A percentile compares a stretch with the other conserved stretches of the same genome.
phyloP scores from a whole-genome alignment of 2,329 filamentous ascomycete species.

The Chaetomium sp. region DNA sequence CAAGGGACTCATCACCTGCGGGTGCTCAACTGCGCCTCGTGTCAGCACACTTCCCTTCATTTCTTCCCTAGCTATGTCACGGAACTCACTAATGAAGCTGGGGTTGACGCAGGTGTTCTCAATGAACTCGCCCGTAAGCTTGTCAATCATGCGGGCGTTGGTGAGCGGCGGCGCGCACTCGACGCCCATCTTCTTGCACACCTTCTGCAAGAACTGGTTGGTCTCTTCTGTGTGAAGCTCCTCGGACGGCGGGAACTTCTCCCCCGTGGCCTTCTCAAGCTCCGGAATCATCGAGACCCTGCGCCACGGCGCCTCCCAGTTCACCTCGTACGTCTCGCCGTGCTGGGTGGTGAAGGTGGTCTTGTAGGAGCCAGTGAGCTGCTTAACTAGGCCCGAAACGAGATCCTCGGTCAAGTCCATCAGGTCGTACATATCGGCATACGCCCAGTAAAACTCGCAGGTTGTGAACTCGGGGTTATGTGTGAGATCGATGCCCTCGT shows the following conservation, averaged over 20 bases:
- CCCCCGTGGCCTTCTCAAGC: conserved; percentile 83
- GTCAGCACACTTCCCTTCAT: conserved; percentile 18
- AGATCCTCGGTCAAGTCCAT: conserved; percentile 93
- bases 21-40: conserved; percentile 55
- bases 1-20: conserved; percentile 87
- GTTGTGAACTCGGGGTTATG: conserved; percentile 99
- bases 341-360: conserved; percentile 85
- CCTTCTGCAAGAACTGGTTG: conserved; percentile 78
- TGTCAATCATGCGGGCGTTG: conserved; percentile 95
- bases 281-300: conserved; percentile 94
- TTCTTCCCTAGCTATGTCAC: no score
- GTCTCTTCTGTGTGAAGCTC: conserved; percentile 89
- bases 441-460: conserved; percentile 96
- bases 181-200: conserved; percentile 87
- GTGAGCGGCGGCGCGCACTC: conserved; percentile 89
- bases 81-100: conserved; percentile 70
- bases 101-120: conserved; percentile 93
- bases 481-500: conserved; percentile 87
- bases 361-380: conserved; percentile 80
- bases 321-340: conserved; percentile 85
- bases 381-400: conserved; percentile 84
- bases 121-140: conserved; percentile 90
- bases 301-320: conserved; percentile 95
- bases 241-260: conserved; percentile 90
- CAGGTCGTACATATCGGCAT: conserved; percentile 86